A percentile compares a stretch with the other conserved stretches of the same genome.
Evolutionary conservation across 306 rosid genomes (phyloP).

Genomic region (Nissolia schottii): DNA sequence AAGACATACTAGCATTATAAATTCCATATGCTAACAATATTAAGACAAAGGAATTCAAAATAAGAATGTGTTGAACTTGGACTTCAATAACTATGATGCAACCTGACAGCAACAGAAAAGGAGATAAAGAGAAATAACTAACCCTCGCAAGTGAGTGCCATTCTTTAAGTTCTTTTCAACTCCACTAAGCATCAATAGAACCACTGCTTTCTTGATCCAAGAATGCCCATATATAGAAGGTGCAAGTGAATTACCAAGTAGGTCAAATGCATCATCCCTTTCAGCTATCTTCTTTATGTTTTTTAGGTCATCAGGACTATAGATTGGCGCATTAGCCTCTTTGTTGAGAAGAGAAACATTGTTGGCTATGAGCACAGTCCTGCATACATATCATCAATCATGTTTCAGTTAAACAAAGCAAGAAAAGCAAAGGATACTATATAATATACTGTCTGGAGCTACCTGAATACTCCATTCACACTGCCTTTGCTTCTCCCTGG

Average conservation of each 20-base stretch:
- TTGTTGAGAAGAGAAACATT: constrained; percentile 89
- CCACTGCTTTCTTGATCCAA: constrained; percentile 96
- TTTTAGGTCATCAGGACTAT: constrained; percentile 71
- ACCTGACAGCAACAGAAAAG: constrained; percentile 12
- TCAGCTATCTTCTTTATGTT: constrained; percentile 79
- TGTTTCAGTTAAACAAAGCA: not conserved
- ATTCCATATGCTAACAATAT: not conserved
- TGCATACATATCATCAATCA: constrained; percentile 36
- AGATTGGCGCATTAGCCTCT: constrained; percentile 94
- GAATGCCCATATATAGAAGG: constrained; percentile 97
- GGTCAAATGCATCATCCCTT: constrained; percentile 84
- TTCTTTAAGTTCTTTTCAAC: constrained; percentile 96
- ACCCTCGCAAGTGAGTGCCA: constrained; percentile 98
- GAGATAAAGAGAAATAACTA: constrained; percentile 33
- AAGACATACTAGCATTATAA: constrained; percentile 6
- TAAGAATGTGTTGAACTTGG: constrained; percentile 3
- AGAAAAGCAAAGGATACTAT: not conserved
- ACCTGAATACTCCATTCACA: constrained; percentile 97
- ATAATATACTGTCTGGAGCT: constrained; percentile 22
- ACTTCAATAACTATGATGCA: not conserved
- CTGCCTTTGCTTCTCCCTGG: constrained; percentile 88
- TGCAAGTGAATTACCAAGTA: constrained; percentile 92
- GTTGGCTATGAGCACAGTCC: constrained; percentile 93
- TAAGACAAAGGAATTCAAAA: not conserved
- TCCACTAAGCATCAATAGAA: constrained; percentile 91